Evolutionary conservation across 2,329 filamentous ascomycete genomes (phyloP).

Genomic region (Epichloe uncinata): DNA sequence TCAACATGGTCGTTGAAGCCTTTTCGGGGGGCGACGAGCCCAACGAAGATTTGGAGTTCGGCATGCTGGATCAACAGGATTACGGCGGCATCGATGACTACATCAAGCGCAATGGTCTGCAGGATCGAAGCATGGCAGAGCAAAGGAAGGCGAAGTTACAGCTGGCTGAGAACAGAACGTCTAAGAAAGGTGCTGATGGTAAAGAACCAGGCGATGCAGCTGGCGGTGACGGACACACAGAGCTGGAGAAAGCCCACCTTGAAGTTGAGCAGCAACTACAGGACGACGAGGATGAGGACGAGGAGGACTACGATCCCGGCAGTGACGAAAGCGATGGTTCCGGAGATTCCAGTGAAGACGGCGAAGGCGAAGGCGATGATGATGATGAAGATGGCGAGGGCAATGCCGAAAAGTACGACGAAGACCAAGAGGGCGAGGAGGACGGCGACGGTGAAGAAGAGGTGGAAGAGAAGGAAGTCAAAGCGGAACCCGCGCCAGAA

Average conservation of each 20-base stretch:
- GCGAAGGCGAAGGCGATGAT: slow-evolving; percentile 38
- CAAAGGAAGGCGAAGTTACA: slow-evolving; percentile 51
- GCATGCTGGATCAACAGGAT: slow-evolving; percentile 57
- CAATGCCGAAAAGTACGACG: slow-evolving; percentile 25
- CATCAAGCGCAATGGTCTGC: slow-evolving; percentile 45
- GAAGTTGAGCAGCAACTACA: slow-evolving; percentile 41
- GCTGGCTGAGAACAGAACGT: slow-evolving; percentile 43
- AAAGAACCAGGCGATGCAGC: slow-evolving; percentile 22
- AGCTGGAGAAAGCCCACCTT: slow-evolving; percentile 34
- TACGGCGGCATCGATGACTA: slow-evolving; percentile 52
- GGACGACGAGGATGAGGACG: slow-evolving; percentile 50
- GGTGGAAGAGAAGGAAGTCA: slow-evolving; percentile 7
- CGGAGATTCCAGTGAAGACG: slow-evolving; percentile 35
- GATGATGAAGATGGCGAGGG: slow-evolving; percentile 29
- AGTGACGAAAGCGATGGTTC: slow-evolving; percentile 47
- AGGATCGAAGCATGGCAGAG: slow-evolving; percentile 57
- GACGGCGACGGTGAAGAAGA: slow-evolving; percentile 17
- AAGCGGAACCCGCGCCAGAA: slow-evolving; percentile 6
- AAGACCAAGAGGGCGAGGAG: slow-evolving; percentile 20
- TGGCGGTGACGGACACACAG: slow-evolving; percentile 25
- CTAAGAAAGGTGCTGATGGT: slow-evolving; percentile 30
- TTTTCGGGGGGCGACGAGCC: slow-evolving; percentile 32
- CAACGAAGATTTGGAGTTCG: slow-evolving; percentile 51
- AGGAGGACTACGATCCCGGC: slow-evolving; percentile 54
- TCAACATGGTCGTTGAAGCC: slow-evolving; percentile 53